Evolutionary conservation across 164 flowering plant species (phyloP).

Genomic region (Kalanchoe fedtschenkoi): DNA sequence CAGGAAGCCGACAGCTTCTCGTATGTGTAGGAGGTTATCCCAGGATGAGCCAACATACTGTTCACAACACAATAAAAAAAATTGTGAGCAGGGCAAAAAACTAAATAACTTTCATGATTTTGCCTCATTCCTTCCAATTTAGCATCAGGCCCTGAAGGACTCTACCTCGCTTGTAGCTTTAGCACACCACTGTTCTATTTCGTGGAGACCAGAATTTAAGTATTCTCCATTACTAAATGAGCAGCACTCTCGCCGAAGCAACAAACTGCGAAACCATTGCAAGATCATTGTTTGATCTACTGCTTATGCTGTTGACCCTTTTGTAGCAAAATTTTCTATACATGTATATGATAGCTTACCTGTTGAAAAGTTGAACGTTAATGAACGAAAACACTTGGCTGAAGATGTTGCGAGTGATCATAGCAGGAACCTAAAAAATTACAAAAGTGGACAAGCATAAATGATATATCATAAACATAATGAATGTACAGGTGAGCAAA

Average conservation of each 20-base stretch:
- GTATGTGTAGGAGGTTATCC: slow-evolving; percentile 93
- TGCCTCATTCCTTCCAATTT: neutral
- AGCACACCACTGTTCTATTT: slow-evolving; percentile 85
- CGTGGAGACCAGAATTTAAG: slow-evolving; percentile 86
- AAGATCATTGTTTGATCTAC: neutral
- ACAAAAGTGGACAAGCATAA: slow-evolving; percentile 5
- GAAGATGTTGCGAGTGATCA: slow-evolving; percentile 76
- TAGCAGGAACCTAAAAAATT: slow-evolving; percentile 66
- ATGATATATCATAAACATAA: neutral
- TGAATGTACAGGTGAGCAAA: neutral
- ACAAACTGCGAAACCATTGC: slow-evolving; percentile 46
- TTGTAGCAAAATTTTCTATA: neutral
- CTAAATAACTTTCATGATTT: neutral
- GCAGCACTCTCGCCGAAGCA: slow-evolving; percentile 96
- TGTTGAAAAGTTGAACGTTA: slow-evolving; percentile 92
- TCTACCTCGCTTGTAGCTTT: slow-evolving; percentile 82
- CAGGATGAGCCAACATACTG: slow-evolving; percentile 94
- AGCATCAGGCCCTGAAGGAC: neutral
- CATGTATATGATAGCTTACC: slow-evolving; percentile 26
- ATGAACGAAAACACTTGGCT: slow-evolving; percentile 89
- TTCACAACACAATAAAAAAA: slow-evolving; percentile 2
- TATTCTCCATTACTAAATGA: slow-evolving; percentile 98
- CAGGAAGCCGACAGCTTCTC: slow-evolving; percentile 98
- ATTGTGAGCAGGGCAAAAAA: neutral
- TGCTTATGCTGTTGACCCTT: neutral